Percentiles rank a stretch among this genome's conserved stretches.
These are phyloP conservation scores for Chaetomium globosum DNA, from an alignment of 2,329 filamentous ascomycete species.

Conservation along the genomic window DNA sequence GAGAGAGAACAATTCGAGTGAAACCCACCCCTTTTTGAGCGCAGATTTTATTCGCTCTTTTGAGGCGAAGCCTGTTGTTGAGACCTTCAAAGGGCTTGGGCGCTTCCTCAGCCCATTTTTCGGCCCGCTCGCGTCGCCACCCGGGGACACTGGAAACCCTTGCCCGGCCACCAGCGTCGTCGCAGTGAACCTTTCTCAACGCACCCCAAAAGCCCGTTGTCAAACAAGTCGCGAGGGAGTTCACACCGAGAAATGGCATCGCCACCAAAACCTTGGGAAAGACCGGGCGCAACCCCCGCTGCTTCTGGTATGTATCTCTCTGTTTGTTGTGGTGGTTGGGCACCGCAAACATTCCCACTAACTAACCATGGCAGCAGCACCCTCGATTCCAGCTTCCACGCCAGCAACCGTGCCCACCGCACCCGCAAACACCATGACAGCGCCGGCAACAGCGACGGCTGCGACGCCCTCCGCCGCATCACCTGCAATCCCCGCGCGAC, in stretches of 20 bases:
- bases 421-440: conserved; percentile 46
- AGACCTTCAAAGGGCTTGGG: neutral
- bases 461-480: conserved; percentile 50
- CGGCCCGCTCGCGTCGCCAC: conserved; percentile 29
- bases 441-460: conserved; percentile 47
- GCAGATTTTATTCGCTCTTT: conserved; percentile 6
- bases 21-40: neutral
- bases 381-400: conserved; percentile 41
- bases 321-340: conserved; percentile 2
- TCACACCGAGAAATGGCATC: conserved; percentile 61
- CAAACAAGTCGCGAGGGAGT: neutral
- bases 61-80: conserved; percentile 18
- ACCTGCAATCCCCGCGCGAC: conserved; percentile 78
- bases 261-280: conserved; percentile 97
- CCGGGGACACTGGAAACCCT: conserved; percentile 29
- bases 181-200: conserved; percentile 14
- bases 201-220: conserved; percentile 7
- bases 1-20: neutral
- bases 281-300: conserved; percentile 63
- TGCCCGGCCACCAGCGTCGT: conserved; percentile 18
- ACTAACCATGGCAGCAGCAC: conserved; percentile 26
- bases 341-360: conserved; percentile 31
- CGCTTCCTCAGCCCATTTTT: conserved; percentile 10
- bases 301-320: conserved; percentile 50
- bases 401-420: conserved; percentile 44